Evolutionary conservation across 495 filamentous ascomycete species (phyloP).

Genomic region (Collariella sp.): DNA sequence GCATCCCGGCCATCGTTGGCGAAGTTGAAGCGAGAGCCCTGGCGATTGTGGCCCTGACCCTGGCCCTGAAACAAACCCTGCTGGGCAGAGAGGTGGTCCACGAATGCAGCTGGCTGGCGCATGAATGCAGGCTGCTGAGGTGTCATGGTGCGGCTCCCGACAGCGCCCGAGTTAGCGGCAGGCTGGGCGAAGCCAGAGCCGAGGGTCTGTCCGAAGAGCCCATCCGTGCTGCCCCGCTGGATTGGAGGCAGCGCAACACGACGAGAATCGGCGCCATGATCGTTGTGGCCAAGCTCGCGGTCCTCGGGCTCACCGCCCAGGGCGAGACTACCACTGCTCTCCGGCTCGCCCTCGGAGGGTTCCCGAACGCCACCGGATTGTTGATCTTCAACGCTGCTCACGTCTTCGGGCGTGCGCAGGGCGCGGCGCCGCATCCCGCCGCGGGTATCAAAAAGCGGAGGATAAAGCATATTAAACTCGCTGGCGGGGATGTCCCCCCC

Average conservation of each 20-base stretch:
- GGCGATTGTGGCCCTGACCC: constrained; percentile 75
- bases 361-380: constrained; percentile 34
- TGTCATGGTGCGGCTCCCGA: constrained; percentile 62
- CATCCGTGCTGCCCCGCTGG: constrained; percentile 49
- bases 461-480: constrained; percentile 35
- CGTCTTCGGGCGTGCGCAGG: constrained; percentile 60
- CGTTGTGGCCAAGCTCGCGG: constrained; percentile 45
- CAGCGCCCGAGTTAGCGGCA: constrained; percentile 39
- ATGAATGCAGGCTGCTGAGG: constrained; percentile 72
- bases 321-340: constrained; percentile 74
- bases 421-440: constrained; percentile 68
- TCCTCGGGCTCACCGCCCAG: constrained; percentile 89
- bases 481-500: constrained; percentile 21
- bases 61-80: constrained; percentile 60
- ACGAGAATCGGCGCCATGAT: constrained; percentile 43
- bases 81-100: constrained; percentile 45
- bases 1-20: constrained; percentile 57
- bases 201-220: constrained; percentile 46
- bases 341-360: constrained; percentile 47
- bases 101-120: constrained; percentile 49
- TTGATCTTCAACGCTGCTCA: constrained; percentile 48
- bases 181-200: constrained; percentile 44
- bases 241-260: constrained; percentile 64
- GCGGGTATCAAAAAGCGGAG: constrained; percentile 70
- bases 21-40: constrained; percentile 84